Evolutionary conservation across 1,284 basidiomycete genomes (phyloP), one percentile per base, ranked within the genome.

Genomic region (Papiliotrema terrestris): DNA sequence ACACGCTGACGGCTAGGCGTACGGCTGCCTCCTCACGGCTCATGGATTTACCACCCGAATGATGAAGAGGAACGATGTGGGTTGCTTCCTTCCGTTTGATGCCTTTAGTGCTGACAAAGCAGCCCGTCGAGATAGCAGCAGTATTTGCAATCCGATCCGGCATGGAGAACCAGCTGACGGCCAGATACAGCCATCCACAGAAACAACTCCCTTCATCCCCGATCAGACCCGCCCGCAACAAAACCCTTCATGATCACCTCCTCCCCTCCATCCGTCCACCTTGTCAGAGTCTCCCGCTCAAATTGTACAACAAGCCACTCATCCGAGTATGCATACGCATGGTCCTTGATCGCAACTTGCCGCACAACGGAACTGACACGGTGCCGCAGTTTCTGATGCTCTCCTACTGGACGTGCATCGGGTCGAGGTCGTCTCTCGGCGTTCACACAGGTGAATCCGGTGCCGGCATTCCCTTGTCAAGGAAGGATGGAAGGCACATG

Each of bases 1-100:
- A 19, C 37, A 38, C 3, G 19, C 35, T 36, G 15, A 36, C 23
- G 3, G 6, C 3, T 17, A 62, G 61, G 46, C 54, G 19, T 60
- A 58, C 32, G 61, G 61, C 11, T 55, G 53, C 25, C 25, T 49
- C 8, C 39, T 62, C 29, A 62, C 56, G 35, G 52, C 56, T 22
- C 61, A 62, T 52, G 58, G 61, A 37, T 55, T 62, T 20, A 54
- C 54, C 19, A 52, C 46, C 29, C 48, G 61, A 45, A 45, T 55
- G 22, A 25, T 59, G 22, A 57, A 49, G 49, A 47, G 58, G 17
- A 48, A 48, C 50, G 57, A 55, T 2, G 60, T 62, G 32, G 37
- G 60, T 57, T n/a, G 19, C 25, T 32, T 32, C 6, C 2, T 11
- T 45, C 3, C 9, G 39, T 5, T 8, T 20, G 17, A 4, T 41